Percentiles rank a stretch among this genome's conserved stretches.
Conservation (phyloP, 129 eudicot genomes). For the Flaveria linearis region DNA sequence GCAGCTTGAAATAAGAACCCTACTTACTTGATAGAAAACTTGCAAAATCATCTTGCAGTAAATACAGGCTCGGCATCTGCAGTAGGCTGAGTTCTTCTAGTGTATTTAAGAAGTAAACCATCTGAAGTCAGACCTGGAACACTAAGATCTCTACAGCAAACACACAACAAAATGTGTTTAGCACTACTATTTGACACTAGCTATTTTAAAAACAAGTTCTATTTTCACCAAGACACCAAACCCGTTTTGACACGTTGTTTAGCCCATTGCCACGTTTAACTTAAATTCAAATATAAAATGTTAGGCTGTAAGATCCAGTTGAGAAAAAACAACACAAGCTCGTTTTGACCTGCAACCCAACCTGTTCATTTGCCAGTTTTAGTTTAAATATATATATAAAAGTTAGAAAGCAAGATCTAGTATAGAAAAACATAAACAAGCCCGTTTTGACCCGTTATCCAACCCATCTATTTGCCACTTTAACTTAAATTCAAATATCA, state of each 20-base stretch:
- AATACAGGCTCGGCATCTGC: constrained; percentile 75
- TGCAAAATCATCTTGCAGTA: constrained; percentile 61
- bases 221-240: background rate
- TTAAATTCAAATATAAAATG: no score
- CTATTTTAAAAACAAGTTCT: background rate
- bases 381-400: no score
- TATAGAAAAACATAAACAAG: background rate
- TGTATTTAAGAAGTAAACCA: constrained; percentile 86
- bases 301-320: no score
- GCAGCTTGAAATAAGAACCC: constrained; percentile 7
- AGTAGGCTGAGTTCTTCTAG: constrained; percentile 88
- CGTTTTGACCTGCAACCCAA: no score
- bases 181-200: background rate
- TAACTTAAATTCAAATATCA: background rate
- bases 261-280: background rate
- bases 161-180: constrained; percentile 3
- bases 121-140: constrained; percentile 98
- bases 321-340: no score
- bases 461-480: background rate
- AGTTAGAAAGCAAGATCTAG: no score
- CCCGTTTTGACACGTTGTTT: background rate
- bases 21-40: constrained; percentile 2
- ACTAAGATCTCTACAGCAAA: constrained; percentile 68
- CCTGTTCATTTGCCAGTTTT: no score
- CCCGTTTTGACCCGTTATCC: constrained; percentile 1